These are phyloP conservation scores for Fomitopsis palustris DNA, from an alignment of 1,284 basidiomycete genomes.

Conservation along the genomic window DNA sequence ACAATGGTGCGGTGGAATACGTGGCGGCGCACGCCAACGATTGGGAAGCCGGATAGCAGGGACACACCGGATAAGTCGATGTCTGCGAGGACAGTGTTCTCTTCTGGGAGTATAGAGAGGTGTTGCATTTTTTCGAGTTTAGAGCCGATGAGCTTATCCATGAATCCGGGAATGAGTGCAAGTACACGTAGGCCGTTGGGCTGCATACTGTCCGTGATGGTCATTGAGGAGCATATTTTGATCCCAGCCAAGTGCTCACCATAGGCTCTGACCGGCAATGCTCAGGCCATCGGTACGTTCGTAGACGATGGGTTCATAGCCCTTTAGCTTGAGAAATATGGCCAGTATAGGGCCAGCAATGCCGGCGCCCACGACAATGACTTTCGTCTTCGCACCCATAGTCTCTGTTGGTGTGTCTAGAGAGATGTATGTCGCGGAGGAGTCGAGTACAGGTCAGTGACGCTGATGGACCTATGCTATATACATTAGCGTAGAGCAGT, in stretches of 20 bases:
- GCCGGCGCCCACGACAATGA: conserved; percentile 42
- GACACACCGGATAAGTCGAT: conserved; percentile 15
- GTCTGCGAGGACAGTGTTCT: conserved; percentile 30
- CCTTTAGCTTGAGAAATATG: conserved; percentile 38
- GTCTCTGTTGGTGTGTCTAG: too few relatives aligned
- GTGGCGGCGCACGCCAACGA: conserved; percentile 32
- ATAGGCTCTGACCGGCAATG: conserved; percentile 34
- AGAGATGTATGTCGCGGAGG: too few relatives aligned
- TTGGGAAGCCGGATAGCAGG: conserved; percentile 15
- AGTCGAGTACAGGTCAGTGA: background rate
- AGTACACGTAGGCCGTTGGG: conserved; percentile 39
- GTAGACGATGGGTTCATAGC: conserved; percentile 40
- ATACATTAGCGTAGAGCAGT: too few relatives aligned
- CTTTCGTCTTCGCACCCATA: conserved; percentile 20
- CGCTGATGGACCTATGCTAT: background rate
- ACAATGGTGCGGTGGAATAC: conserved; percentile 32
- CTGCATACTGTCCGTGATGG: conserved; percentile 30
- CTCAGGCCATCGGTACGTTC: conserved; percentile 31
- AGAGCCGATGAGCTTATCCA: conserved; percentile 31
- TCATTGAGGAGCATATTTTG: background rate
- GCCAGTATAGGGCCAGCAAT: conserved; percentile 44
- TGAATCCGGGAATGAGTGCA: conserved; percentile 33
- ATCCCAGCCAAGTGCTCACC: conserved; percentile 23
- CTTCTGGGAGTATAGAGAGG: conserved; percentile 31
- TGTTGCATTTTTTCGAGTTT: conserved; percentile 20